Evolutionary conservation across 108 stramenopile genomes (phyloP).

Genomic region (Conticribra guillardii): DNA sequence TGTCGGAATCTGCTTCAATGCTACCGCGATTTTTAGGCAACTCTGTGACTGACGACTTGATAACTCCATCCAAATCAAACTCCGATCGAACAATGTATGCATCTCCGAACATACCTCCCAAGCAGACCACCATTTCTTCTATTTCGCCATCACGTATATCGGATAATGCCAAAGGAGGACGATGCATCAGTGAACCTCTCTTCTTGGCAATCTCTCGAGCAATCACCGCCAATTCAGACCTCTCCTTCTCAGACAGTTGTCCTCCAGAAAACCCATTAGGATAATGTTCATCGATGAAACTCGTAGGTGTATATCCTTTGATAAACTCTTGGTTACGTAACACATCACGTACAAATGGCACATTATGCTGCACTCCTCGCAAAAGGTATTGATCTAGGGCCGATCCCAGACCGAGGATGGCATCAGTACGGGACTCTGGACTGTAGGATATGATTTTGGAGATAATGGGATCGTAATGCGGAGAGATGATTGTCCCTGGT

Average conservation of each 20-base stretch:
- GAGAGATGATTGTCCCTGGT: slow-evolving; percentile 85
- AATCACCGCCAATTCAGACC: slow-evolving; percentile 67
- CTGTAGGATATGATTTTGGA: slow-evolving; percentile 89
- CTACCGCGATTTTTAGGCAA: slow-evolving; percentile 12
- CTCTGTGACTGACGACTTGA: slow-evolving; percentile 22
- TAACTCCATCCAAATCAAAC: slow-evolving; percentile 11
- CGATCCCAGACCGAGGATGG: slow-evolving; percentile 68
- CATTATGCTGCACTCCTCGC: slow-evolving; percentile 92
- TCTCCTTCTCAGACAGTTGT: slow-evolving; percentile 54
- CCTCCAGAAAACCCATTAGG: slow-evolving; percentile 92
- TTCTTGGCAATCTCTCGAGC: slow-evolving; percentile 53
- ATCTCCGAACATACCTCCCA: slow-evolving; percentile 78
- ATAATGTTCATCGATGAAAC: slow-evolving; percentile 90
- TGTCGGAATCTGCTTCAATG: background rate
- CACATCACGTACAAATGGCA: slow-evolving; percentile 81
- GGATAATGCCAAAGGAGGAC: slow-evolving; percentile 24
- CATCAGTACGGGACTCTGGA: slow-evolving; percentile 54
- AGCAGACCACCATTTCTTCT: slow-evolving; percentile 60
- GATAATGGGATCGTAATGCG: slow-evolving; percentile 97
- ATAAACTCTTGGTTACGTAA: slow-evolving; percentile 75
- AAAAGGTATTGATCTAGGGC: slow-evolving; percentile 94
- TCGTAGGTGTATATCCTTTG: slow-evolving; percentile 88
- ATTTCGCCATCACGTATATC: slow-evolving; percentile 13
- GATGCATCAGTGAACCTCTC: slow-evolving; percentile 35
- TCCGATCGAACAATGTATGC: slow-evolving; percentile 58